phyloP scores from a whole-genome alignment of 148 eudicot genomes.

The Fagopyrum esculentum region DNA sequence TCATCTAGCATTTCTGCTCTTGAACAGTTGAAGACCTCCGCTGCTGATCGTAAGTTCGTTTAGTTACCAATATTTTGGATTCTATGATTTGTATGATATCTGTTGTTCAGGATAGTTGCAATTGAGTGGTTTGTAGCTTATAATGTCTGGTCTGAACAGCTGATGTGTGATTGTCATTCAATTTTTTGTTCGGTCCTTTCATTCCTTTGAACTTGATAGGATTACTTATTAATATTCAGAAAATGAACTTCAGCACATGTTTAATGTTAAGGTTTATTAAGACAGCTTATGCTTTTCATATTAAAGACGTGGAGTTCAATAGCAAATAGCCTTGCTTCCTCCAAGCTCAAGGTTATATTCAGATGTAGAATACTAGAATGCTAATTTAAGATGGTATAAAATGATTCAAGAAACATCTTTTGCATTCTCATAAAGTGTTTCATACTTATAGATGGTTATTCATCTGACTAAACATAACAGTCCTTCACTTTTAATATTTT shows the following conservation, averaged over 20 bases:
- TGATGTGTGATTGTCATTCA: not conserved
- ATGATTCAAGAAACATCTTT: not conserved
- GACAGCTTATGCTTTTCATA: not conserved
- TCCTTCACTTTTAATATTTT: not conserved
- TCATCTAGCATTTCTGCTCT: conserved; percentile 37
- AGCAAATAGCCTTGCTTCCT: not conserved
- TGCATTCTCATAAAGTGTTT: not conserved
- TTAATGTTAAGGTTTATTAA: not conserved
- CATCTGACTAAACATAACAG: not conserved
- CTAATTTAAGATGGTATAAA: not conserved
- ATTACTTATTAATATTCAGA: too few species aligned
- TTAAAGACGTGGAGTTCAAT: not conserved
- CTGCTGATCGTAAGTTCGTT: conserved; percentile 32
- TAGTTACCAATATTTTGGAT: not conserved
- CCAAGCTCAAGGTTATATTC: not conserved
- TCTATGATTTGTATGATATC: not conserved
- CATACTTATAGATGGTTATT: not conserved
- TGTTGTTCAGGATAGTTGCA: not conserved
- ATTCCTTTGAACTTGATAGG: too few species aligned
- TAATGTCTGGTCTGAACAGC: not conserved
- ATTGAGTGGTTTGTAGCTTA: not conserved
- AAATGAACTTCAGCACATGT: not conserved
- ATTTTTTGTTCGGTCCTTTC: not conserved
- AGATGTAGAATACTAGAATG: not conserved
- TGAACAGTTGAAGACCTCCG: conserved; percentile 41